Conservation (phyloP, 441 rosid genomes). For the Adansonia rubrostipa region DNA sequence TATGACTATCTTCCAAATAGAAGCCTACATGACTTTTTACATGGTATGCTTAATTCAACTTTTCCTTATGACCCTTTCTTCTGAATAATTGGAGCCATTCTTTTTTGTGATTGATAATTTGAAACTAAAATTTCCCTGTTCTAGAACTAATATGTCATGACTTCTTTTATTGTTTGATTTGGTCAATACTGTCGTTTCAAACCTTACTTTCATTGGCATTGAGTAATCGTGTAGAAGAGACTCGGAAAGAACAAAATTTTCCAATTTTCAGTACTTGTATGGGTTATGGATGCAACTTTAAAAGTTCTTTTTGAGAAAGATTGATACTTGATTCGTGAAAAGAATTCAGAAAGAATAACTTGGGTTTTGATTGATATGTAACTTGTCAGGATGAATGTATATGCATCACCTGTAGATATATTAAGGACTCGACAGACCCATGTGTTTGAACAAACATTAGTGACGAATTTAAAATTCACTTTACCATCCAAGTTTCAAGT, state of each 20-base stretch:
- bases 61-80: background rate
- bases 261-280: background rate
- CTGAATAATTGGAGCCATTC: background rate
- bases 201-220: background rate
- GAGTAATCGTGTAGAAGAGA: background rate
- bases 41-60: conserved; percentile 52
- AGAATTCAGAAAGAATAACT: background rate
- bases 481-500: background rate
- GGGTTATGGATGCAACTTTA: background rate
- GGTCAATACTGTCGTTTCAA: background rate
- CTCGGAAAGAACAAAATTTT: background rate
- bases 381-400: background rate
- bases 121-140: background rate
- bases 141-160: background rate
- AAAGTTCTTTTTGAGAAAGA: background rate
- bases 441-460: background rate
- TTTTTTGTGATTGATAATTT: background rate
- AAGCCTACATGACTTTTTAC: conserved; percentile 77
- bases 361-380: background rate
- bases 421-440: background rate
- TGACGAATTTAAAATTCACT: background rate
- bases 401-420: background rate
- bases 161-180: background rate
- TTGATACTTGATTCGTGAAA: background rate
- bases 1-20: conserved; percentile 86